Conservation (phyloP, 208 protist genomes). For the Crithidia expoeki region DNA sequence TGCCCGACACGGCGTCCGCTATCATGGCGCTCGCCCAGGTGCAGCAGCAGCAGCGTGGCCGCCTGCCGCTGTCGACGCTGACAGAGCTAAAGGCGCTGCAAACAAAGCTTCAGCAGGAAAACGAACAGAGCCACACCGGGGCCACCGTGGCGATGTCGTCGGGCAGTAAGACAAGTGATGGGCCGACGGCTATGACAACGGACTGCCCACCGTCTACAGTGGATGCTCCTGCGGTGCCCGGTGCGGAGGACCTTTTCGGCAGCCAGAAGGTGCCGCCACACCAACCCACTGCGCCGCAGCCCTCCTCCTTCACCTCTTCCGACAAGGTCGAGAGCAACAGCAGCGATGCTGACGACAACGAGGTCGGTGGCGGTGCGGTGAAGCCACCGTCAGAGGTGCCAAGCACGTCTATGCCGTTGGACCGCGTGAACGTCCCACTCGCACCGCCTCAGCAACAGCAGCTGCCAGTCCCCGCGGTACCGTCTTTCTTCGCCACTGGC, state of each 20-base stretch:
- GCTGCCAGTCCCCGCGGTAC: not conserved
- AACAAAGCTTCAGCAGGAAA: constrained; percentile 30
- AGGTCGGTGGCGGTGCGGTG: not conserved
- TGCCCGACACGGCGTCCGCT: constrained; percentile 52
- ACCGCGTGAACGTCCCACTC: constrained; percentile 16
- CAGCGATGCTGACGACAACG: not conserved
- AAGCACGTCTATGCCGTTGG: constrained; percentile 14
- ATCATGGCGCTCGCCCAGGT: constrained; percentile 49
- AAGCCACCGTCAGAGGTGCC: constrained; percentile 19
- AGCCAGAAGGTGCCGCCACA: not conserved
- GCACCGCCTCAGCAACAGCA: constrained; percentile 3
- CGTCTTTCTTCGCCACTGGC: constrained; percentile 23
- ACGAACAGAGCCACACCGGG: not conserved
- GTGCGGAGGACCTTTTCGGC: constrained; percentile 8
- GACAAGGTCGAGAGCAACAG: constrained; percentile 1
- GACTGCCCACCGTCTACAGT: not conserved
- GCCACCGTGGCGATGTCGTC: constrained; percentile 20
- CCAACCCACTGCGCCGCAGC: constrained; percentile 5
- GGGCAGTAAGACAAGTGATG: not conserved
- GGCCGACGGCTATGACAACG: not conserved
- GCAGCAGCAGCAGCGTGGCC: constrained; percentile 51
- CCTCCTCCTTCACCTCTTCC: not conserved
- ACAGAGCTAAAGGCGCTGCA: constrained; percentile 63
- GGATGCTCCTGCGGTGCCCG: not conserved
- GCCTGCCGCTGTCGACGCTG: constrained; percentile 57